phyloP scores from a whole-genome alignment of 345 rosid species.

The sweet orange (Citrus sinensis) region DNA sequence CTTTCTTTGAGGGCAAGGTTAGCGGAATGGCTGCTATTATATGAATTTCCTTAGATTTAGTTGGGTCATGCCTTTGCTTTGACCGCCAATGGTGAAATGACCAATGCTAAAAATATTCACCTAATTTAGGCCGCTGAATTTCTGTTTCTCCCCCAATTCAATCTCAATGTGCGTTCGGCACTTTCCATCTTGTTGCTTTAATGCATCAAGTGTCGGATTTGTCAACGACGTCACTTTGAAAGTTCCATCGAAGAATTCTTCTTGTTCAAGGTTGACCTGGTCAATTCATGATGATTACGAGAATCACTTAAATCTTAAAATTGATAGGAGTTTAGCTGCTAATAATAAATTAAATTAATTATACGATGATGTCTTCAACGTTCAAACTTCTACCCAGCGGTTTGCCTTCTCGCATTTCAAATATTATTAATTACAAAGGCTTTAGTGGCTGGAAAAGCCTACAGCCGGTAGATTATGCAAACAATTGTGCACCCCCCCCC shows the following conservation, averaged over 20 bases:
- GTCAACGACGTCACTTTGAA: background rate
- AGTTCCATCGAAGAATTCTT: background rate
- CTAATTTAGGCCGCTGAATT: background rate
- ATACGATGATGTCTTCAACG: background rate
- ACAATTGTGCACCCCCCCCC: no score
- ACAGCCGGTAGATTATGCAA: background rate
- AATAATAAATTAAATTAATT: background rate
- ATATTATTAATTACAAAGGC: no score
- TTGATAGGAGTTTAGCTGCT: background rate
- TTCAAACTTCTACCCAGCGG: background rate
- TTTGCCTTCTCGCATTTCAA: no score
- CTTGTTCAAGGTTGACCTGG: background rate
- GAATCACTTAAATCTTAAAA: background rate
- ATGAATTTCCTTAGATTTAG: background rate
- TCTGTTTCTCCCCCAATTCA: background rate
- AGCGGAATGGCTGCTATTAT: no score
- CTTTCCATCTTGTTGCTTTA: background rate
- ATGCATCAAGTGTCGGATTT: background rate
- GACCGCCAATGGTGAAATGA: background rate
- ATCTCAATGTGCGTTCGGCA: background rate
- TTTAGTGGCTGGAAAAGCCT: background rate
- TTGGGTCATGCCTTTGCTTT: background rate
- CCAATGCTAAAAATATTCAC: no score
- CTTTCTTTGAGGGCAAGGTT: no score
- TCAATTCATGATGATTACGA: background rate